Evolutionary conservation across 2,329 filamentous ascomycete species (phyloP).

Genomic region (Harringtonia aguacate): DNA sequence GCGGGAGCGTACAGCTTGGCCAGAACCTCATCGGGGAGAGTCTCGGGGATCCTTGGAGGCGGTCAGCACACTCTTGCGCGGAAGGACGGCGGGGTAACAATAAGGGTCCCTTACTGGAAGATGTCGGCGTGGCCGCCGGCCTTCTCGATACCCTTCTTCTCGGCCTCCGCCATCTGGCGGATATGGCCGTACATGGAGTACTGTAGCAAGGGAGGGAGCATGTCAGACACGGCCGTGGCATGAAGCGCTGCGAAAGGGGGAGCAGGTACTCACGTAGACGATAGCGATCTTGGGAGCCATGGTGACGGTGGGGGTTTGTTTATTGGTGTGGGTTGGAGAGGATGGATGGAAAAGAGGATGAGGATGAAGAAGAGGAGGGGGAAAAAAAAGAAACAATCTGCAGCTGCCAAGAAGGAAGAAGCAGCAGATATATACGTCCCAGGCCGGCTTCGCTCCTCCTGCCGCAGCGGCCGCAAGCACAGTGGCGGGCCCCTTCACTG

Average conservation of each 20-base stretch:
- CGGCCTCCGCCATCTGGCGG: constrained; percentile 70
- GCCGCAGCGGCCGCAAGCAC: too few species aligned
- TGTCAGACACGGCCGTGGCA: too few species aligned
- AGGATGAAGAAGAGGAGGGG: background rate
- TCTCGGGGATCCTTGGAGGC: constrained; percentile 60
- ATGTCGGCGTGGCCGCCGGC: constrained; percentile 75
- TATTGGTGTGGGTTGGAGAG: background rate
- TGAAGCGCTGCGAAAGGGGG: too few species aligned
- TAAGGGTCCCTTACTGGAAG: constrained; percentile 52
- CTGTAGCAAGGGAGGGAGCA: constrained; percentile 38
- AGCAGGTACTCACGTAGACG: constrained; percentile 67
- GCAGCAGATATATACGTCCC: background rate
- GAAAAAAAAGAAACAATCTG: background rate
- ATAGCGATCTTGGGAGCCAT: constrained; percentile 93
- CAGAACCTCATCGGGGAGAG: constrained; percentile 73
- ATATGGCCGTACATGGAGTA: constrained; percentile 96
- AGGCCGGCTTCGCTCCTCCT: background rate
- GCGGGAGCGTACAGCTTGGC: constrained; percentile 81
- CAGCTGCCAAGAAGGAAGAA: background rate
- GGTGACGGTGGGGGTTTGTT: constrained; percentile 21
- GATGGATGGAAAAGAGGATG: background rate
- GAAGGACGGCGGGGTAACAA: background rate
- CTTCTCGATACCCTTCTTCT: constrained; percentile 81
- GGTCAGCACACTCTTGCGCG: background rate
- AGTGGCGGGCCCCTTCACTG: too few species aligned